Percentiles rank a stretch among this genome's conserved stretches.
These are phyloP conservation scores for Fusarium annulatum DNA, from an alignment of 2,329 filamentous ascomycete genomes.

Conservation along the genomic window DNA sequence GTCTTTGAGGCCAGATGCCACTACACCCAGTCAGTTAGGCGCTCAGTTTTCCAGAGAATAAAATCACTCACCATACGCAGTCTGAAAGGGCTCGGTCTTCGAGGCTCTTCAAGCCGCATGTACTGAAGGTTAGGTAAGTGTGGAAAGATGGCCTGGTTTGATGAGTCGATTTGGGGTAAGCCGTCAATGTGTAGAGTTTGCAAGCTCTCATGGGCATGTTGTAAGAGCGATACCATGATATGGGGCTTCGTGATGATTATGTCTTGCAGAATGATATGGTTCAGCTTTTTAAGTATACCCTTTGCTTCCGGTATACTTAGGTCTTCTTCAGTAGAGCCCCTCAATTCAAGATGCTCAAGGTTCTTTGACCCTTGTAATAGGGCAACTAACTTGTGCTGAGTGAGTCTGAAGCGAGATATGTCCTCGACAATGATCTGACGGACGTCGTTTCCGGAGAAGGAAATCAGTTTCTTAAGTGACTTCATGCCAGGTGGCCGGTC, in stretches of 20 bases:
- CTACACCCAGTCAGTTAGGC: slow-evolving; percentile 33
- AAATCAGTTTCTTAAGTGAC: slow-evolving; percentile 46
- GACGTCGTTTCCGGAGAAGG: slow-evolving; percentile 48
- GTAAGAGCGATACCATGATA: slow-evolving; percentile 34
- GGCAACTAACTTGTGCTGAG: slow-evolving; percentile 44
- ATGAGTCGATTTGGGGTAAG: slow-evolving; percentile 27
- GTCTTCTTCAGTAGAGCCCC: slow-evolving; percentile 31
- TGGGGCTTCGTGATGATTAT: slow-evolving; percentile 28
- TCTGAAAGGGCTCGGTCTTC: slow-evolving; percentile 24
- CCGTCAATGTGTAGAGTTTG: slow-evolving; percentile 42
- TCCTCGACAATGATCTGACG: slow-evolving; percentile 46
- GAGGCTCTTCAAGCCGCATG: slow-evolving; percentile 45
- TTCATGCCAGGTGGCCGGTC: slow-evolving; percentile 40
- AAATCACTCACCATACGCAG: slow-evolving; percentile 36
- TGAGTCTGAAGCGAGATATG: slow-evolving; percentile 45
- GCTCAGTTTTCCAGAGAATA: background rate
- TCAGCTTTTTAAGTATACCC: slow-evolving; percentile 36
- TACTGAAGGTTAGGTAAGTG: slow-evolving; percentile 46
- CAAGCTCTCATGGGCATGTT: slow-evolving; percentile 36
- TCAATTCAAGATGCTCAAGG: slow-evolving; percentile 42
- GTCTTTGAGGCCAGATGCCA: slow-evolving; percentile 42
- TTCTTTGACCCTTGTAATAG: slow-evolving; percentile 43
- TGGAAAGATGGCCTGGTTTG: slow-evolving; percentile 26
- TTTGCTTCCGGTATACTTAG: slow-evolving; percentile 37
- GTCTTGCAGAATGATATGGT: slow-evolving; percentile 37